A percentile compares a stretch with the other conserved stretches of the same genome.
These are phyloP conservation scores for Aspergillus biplanus DNA, from an alignment of 495 filamentous ascomycete genomes.

Conservation along the genomic window DNA sequence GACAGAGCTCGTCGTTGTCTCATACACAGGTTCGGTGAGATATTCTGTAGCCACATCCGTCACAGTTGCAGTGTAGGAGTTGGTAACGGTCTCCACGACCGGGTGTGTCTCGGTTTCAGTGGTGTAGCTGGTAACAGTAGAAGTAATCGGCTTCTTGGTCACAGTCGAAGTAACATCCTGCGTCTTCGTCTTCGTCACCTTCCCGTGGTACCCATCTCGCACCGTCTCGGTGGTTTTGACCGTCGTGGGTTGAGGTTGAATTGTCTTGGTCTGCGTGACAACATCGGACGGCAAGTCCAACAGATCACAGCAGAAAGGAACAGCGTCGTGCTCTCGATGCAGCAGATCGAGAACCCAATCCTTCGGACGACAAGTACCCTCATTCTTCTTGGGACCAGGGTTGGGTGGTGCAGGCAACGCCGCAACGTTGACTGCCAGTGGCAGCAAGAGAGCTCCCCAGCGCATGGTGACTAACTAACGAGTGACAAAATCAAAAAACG, in stretches of 20 bases:
- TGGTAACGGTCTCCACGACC: not conserved
- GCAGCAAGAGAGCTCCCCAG: not conserved
- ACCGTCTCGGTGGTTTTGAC: not conserved
- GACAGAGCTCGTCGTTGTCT: not conserved
- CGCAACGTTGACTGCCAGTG: not conserved
- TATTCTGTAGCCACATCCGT: not conserved
- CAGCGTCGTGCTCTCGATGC: not conserved
- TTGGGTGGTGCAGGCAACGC: not conserved
- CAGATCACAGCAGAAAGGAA: not conserved
- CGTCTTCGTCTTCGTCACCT: not conserved
- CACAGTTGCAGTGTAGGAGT: not conserved
- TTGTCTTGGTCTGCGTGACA: not conserved
- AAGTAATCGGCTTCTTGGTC: not conserved
- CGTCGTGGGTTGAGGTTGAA: not conserved
- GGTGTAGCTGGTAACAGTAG: not conserved
- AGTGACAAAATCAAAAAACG: not conserved
- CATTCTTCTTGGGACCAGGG: not conserved
- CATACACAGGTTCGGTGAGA: not conserved
- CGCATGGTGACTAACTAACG: not conserved
- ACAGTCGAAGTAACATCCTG: not conserved
- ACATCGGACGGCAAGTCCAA: not conserved
- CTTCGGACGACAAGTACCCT: not conserved
- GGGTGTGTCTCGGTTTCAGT: not conserved
- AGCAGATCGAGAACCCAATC: not conserved
- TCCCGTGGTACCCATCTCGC: not conserved